A percentile compares a stretch with the other conserved stretches of the same genome.
phyloP scores from a whole-genome alignment of 192 early-diverging fungal species.

The Diversispora eburnea region DNA sequence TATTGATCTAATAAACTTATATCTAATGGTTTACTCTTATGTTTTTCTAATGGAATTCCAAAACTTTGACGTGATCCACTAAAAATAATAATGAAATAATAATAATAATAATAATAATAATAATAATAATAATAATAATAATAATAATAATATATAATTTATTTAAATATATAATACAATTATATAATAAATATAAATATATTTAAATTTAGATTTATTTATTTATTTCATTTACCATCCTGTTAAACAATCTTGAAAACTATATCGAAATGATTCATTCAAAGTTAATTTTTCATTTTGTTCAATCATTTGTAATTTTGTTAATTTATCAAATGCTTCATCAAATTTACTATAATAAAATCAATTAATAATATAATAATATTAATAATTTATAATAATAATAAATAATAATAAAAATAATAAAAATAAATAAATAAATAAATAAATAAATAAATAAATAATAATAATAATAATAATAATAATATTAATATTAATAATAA shows the following conservation, averaged over 20 bases:
- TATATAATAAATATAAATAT: neutral
- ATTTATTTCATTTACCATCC: conserved; percentile 58
- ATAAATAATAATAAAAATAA: neutral
- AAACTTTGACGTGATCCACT: conserved; percentile 86
- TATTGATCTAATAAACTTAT: conserved; percentile 73
- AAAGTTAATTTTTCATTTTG: conserved; percentile 51
- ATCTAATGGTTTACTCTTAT: conserved; percentile 63
- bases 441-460: too few relatives aligned
- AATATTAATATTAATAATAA: neutral
- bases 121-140: too few relatives aligned
- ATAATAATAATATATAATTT: neutral
- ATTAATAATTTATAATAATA: too few relatives aligned
- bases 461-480: neutral
- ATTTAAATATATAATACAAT: neutral
- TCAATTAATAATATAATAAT: too few relatives aligned
- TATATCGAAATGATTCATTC: conserved; percentile 62
- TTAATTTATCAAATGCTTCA: conserved; percentile 65
- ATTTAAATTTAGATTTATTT: neutral
- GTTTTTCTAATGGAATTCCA: conserved; percentile 64
- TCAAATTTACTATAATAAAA: conserved; percentile 53
- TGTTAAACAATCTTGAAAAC: conserved; percentile 69
- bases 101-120: too few relatives aligned
- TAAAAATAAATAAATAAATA: too few relatives aligned
- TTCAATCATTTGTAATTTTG: conserved; percentile 60
- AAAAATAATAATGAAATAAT: neutral